Evolutionary conservation across 176 grass and related monocot genomes (phyloP).

Genomic region (Oryza nivara): DNA sequence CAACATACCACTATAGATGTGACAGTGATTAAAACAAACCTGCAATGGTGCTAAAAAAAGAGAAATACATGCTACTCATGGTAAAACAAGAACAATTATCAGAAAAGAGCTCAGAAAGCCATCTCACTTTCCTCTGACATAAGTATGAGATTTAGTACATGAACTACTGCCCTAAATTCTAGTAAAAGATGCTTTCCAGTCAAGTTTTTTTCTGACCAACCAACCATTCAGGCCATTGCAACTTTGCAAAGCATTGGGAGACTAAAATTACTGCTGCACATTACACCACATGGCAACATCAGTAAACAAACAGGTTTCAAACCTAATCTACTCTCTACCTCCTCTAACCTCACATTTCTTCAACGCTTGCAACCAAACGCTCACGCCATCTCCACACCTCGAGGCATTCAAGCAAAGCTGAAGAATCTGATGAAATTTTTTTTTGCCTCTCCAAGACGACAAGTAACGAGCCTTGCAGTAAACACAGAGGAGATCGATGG

Average conservation of each 20-base stretch:
- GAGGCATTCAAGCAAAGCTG: neutral
- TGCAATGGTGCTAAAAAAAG: neutral
- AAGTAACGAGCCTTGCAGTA: slow-evolving; percentile 42
- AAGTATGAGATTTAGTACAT: too few species aligned
- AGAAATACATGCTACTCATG: neutral
- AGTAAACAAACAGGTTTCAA: slow-evolving; percentile 33
- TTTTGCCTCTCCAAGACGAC: slow-evolving; percentile 52
- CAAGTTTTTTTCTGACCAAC: neutral
- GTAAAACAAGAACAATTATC: neutral
- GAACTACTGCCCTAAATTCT: neutral
- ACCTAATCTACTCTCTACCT: neutral
- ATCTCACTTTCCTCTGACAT: neutral
- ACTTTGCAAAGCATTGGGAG: neutral
- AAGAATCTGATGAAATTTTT: slow-evolving; percentile 35
- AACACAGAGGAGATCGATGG: neutral
- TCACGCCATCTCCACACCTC: slow-evolving; percentile 49
- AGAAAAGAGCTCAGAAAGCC: neutral
- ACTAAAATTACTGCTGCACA: slow-evolving; percentile 28
- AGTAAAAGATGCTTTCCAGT: neutral
- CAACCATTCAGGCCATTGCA: neutral
- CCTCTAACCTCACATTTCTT: slow-evolving; percentile 33
- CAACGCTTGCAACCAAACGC: slow-evolving; percentile 63
- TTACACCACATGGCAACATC: slow-evolving; percentile 20
- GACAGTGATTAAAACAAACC: neutral
- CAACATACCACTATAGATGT: too few species aligned